phyloP scores from a whole-genome alignment of 106 monocot genomes.

The Gastrodia elata region DNA sequence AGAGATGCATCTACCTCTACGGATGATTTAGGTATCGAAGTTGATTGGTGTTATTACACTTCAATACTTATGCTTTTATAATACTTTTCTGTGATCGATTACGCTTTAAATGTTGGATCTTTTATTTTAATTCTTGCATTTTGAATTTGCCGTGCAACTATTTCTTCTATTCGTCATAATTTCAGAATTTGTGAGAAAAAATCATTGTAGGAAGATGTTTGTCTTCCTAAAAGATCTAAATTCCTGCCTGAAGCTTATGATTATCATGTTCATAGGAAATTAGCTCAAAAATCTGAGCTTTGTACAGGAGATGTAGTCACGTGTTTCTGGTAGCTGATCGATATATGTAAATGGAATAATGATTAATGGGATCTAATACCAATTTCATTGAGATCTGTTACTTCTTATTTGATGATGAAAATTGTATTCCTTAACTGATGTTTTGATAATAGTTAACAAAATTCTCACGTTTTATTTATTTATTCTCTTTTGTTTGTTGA shows the following conservation, averaged over 20 bases:
- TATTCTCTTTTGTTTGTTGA: too few species aligned
- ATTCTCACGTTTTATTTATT: too few species aligned
- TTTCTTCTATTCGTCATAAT: background rate
- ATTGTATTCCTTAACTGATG: too few species aligned
- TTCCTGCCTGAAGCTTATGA: background rate
- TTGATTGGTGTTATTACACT: background rate
- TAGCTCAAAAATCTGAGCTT: background rate
- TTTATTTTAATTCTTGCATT: background rate
- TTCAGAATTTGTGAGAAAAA: background rate
- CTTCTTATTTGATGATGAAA: too few species aligned
- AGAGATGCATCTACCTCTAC: conserved; percentile 59
- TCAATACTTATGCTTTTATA: background rate
- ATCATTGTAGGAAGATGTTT: background rate
- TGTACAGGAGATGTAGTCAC: background rate
- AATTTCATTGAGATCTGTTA: background rate
- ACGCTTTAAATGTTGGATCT: background rate
- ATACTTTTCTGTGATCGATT: background rate
- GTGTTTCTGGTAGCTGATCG: background rate
- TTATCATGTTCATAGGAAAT: background rate
- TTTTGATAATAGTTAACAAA: too few species aligned
- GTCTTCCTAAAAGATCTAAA: background rate
- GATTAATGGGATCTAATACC: background rate
- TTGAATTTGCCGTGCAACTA: background rate
- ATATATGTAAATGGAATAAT: background rate
- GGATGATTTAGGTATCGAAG: conserved; percentile 51